Conservation (phyloP, 2,329 filamentous ascomycete genomes). For the Sordariomycetes sp. region DNA sequence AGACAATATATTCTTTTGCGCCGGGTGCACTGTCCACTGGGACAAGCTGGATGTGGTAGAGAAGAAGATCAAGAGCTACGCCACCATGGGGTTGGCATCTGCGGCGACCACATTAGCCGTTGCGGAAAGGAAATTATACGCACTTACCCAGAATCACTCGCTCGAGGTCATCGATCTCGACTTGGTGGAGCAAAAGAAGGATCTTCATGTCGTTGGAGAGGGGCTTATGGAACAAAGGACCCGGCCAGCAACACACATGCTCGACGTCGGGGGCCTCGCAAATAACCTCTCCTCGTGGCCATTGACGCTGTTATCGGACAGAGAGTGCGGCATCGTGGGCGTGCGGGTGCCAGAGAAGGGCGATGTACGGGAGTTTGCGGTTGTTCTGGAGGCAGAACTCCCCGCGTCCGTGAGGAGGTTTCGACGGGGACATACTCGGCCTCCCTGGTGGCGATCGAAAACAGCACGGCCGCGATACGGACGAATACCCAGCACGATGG, state of each 20-base stretch:
- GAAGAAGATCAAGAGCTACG: conserved; percentile 38
- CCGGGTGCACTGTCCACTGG: conserved; percentile 42
- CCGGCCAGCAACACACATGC: conserved; percentile 32
- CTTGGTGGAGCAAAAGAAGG: conserved; percentile 19
- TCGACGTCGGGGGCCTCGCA: conserved; percentile 28
- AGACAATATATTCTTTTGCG: conserved; percentile 45
- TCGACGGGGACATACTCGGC: conserved; percentile 38
- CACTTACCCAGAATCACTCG: conserved; percentile 42
- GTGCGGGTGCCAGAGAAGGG: conserved; percentile 37
- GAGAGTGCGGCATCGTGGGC: conserved; percentile 33
- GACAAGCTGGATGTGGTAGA: conserved; percentile 38
- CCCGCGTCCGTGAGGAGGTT: conserved; percentile 46
- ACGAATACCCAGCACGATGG: conserved; percentile 26
- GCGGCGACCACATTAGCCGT: conserved; percentile 38
- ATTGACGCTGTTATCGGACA: conserved; percentile 36
- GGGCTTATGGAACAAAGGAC: conserved; percentile 32
- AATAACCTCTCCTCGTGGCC: conserved; percentile 19
- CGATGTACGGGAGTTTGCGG: conserved; percentile 26
- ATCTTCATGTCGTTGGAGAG: conserved; percentile 21
- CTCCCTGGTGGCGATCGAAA: conserved; percentile 32
- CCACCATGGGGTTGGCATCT: conserved; percentile 38
- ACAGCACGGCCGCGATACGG: conserved; percentile 25
- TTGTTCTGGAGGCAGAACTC: conserved; percentile 47
- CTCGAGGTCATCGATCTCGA: conserved; percentile 41
- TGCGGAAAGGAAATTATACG: conserved; percentile 35